Conservation (phyloP, 2,329 filamentous ascomycete genomes). For the Fusarium coicis region DNA sequence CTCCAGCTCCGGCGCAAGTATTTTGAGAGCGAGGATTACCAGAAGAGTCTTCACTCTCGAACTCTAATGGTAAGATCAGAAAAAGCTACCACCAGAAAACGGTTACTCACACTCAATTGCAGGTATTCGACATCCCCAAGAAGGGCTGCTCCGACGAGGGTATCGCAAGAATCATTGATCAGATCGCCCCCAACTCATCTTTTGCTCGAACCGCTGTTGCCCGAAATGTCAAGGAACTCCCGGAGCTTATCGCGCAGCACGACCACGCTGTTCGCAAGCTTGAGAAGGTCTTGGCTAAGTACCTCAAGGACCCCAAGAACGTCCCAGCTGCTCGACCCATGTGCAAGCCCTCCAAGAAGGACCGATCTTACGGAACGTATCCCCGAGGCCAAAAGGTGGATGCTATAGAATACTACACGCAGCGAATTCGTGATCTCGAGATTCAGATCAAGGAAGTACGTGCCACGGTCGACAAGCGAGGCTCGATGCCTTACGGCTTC, state of each 20-base stretch:
- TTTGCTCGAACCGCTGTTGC: constrained; percentile 85
- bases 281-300: constrained; percentile 86
- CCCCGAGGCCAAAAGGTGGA: constrained; percentile 82
- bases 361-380: constrained; percentile 73
- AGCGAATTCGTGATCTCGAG: constrained; percentile 85
- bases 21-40: constrained; percentile 88
- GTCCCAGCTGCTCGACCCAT: constrained; percentile 81
- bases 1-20: constrained; percentile 77
- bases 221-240: constrained; percentile 91
- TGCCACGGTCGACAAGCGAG: constrained; percentile 83
- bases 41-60: constrained; percentile 83
- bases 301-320: constrained; percentile 86
- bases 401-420: constrained; percentile 91
- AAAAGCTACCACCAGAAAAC: neutral
- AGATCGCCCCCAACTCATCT: constrained; percentile 80
- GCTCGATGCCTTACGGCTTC: constrained; percentile 92
- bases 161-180: constrained; percentile 83
- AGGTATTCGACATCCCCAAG: constrained; percentile 86
- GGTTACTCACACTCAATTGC: constrained; percentile 38
- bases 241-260: constrained; percentile 85
- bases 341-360: constrained; percentile 83
- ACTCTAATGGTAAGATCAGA: constrained; percentile 68
- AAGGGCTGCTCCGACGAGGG: constrained; percentile 86
- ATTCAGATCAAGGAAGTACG: constrained; percentile 85
- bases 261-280: constrained; percentile 82